These are phyloP conservation scores for Acanthamoeba culbertsoni DNA, from an alignment of 208 protist species.

Conservation along the genomic window DNA sequence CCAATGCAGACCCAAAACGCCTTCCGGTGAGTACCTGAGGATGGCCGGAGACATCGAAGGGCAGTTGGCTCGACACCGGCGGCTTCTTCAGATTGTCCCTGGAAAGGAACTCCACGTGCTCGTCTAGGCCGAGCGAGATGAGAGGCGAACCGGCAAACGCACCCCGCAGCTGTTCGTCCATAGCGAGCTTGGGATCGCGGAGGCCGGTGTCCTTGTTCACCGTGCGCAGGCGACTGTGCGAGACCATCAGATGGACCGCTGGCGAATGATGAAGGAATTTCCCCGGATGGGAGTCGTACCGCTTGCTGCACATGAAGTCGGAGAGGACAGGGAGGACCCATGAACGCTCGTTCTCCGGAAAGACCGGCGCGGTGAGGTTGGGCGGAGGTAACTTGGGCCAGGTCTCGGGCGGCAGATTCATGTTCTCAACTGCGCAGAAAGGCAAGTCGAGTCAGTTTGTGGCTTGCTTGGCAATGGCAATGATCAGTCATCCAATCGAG, in stretches of 20 bases:
- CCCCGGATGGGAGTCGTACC: too few species aligned
- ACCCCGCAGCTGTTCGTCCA: not conserved
- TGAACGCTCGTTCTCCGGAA: not conserved
- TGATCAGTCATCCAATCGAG: not conserved
- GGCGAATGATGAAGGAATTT: too few species aligned
- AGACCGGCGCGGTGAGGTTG: conserved; percentile 17
- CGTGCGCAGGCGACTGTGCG: conserved; percentile 14
- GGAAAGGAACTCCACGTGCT: conserved; percentile 9
- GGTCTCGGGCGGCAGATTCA: conserved; percentile 47
- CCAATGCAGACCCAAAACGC: not conserved
- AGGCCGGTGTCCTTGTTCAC: not conserved
- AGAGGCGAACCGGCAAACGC: conserved; percentile 36
- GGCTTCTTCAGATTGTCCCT: conserved; percentile 19
- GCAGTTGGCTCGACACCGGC: conserved; percentile 71
- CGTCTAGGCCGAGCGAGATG: conserved; percentile 16
- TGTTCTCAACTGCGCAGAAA: conserved; percentile 42
- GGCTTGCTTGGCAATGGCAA: too few species aligned
- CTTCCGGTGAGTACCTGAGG: conserved; percentile 63
- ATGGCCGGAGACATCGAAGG: conserved; percentile 83
- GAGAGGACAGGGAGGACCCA: conserved; percentile 59
- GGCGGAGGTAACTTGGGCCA: conserved; percentile 39
- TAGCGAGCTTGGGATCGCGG: not conserved
- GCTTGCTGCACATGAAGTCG: conserved; percentile 57
- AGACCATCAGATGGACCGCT: too few species aligned
- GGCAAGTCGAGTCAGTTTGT: not conserved